Evolutionary conservation across 257 asterid genomes (phyloP), one percentile per base, ranked within the genome.

Genomic region (Orobanche coerulescens): DNA sequence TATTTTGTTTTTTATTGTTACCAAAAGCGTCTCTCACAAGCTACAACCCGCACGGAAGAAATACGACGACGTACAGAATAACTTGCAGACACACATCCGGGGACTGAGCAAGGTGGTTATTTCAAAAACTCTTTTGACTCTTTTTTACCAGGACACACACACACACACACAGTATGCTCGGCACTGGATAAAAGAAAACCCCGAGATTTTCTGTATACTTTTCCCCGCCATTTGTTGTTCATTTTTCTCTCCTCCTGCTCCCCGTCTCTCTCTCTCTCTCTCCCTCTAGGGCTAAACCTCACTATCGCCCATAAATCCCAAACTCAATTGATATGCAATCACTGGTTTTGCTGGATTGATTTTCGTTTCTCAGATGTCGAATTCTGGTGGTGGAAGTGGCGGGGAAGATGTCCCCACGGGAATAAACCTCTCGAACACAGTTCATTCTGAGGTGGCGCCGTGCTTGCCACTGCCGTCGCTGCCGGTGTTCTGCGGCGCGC

Each of bases 401-500:
- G 64, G 57, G 52, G 82, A 53, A 0, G 82, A 76, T 18, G 62
- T 78, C 23, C 97, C 96, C 12, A 73, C 57, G 51, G 97, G 99
- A 24, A 81, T 93, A 40, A 76, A 80, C 77, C 90, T 93, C 58
- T 70, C 96, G 51, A 93, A 86, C 69, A 82, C 96, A 13, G 79
- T 89, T 59, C 91, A 93, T 77, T 80, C 94, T 34, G 99, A 93
- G 73, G 88, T 86, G 65, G 86, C 95, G 52, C 76, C 88, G 62
- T 78, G 89, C 79, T 57, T 93, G 84, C 95, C 95, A 63, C 71
- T 93, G 71, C 97, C 97, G 72, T 78, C 97, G 67, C 85, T 93
- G 14, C 97, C 99, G 54, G 97, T 93, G 60, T 84, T 81, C 64
- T 88, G 98, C 68, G 96, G 98, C 23, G 88, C 94, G 42, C 81